Percentiles rank a stretch among this genome's conserved stretches.
Conservation (phyloP, 2,329 filamentous ascomycete species). For the Alternaria sp. region DNA sequence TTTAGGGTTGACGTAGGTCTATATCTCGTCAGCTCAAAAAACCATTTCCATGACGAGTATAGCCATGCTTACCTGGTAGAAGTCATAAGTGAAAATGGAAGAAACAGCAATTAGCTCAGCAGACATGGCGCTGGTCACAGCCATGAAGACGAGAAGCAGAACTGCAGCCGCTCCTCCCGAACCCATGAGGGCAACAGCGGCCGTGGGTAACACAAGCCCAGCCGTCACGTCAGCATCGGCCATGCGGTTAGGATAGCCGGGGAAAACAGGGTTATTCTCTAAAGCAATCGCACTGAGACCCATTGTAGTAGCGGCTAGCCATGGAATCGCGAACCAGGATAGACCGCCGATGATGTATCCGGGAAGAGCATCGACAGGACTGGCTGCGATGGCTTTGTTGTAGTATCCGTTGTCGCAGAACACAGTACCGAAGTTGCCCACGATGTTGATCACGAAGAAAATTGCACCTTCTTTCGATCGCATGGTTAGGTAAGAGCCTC, state of each 20-base stretch:
- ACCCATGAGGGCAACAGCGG: slow-evolving; percentile 81
- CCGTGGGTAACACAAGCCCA: slow-evolving; percentile 83
- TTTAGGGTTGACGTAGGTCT: slow-evolving; percentile 73
- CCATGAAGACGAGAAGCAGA: slow-evolving; percentile 85
- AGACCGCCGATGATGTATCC: slow-evolving; percentile 88
- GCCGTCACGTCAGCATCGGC: slow-evolving; percentile 75
- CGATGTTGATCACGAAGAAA: slow-evolving; percentile 90
- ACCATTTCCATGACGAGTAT: fast-evolving
- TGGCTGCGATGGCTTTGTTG: slow-evolving; percentile 91
- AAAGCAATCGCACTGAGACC: slow-evolving; percentile 81
- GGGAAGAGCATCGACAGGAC: slow-evolving; percentile 82
- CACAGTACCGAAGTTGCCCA: slow-evolving; percentile 83
- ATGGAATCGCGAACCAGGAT: slow-evolving; percentile 92
- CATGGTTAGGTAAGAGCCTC: slow-evolving; percentile 89
- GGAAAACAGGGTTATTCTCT: slow-evolving; percentile 74
- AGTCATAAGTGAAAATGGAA: slow-evolving; percentile 86
- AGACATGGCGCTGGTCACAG: slow-evolving; percentile 83
- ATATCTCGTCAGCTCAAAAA: not conserved
- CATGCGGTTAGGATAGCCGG: slow-evolving; percentile 76
- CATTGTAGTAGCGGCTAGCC: slow-evolving; percentile 87
- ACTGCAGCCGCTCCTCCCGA: slow-evolving; percentile 80
- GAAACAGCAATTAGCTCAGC: slow-evolving; percentile 87
- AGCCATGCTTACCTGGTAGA: slow-evolving; percentile 69
- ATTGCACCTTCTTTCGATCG: slow-evolving; percentile 78
- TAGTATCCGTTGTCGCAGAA: slow-evolving; percentile 89